Evolutionary conservation across 176 grass and related monocot species (phyloP).

Genomic region (Triticum aestivum): IWGSC_CS_RefSeq_v2.1 NC_057796.1:292409689-292410188

Average conservation of each 20-base stretch:
- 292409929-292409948: neutral
- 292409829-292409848: neutral
- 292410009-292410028: neutral
- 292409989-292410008: neutral
- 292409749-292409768: neutral
- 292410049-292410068: neutral
- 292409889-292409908: neutral
- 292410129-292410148: neutral
- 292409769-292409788: neutral
- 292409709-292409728: conserved; percentile 10
- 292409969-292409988: neutral
- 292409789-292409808: neutral
- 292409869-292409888: neutral
- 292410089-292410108: neutral
- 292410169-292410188: neutral
- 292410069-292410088: neutral
- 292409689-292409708: neutral
- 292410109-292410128: neutral
- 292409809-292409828: neutral
- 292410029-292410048: neutral
- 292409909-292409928: neutral
- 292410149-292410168: neutral
- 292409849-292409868: neutral
- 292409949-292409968: neutral
- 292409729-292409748: neutral